Evolutionary conservation across 106 monocot species (phyloP), one percentile per base, ranked within the genome.

Genomic region (Acorus gramineus): DNA sequence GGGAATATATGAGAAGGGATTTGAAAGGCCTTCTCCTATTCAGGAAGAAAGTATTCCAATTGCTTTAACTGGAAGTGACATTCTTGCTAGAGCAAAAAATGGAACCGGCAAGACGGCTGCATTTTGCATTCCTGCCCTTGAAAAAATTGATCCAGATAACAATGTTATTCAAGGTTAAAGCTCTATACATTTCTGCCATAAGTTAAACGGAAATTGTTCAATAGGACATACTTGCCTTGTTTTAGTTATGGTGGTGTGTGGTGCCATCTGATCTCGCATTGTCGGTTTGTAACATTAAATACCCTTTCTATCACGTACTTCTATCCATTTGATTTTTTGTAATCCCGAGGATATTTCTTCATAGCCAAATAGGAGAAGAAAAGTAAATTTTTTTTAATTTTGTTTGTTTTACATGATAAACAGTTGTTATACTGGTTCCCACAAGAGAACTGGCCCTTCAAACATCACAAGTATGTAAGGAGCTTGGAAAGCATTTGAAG

Each of bases 31-130:
- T 59, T 83, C 82, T 62, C 82, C 82, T 44, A 84, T 84, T 63
- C 84, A 84, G 50, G 84, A 84, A 76, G 84, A 84, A 69, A 80
- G 79, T 42, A 84, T 84, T 66, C 79, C 84, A n/a, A 80, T 80
- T 62, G 84, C 76, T 50, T 52, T 84, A 49, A 84, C 83, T 44
- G 82, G 83, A 4, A 72, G 75, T 75, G 83, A 83, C 52, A 79
- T 83, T 52, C 83, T 83, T 67, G 82, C 78, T 13, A 83, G 78
- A 71, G 78, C 82, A 11, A 83, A 83, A 75, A 83, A 83, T 64
- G 82, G 78, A 9, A 83, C 78, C 46, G 82, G 78, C 7, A 83
- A 83, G 47, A 83, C 78, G 8, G 82, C 78, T 54, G 78, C 82
- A 52, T 83, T 83, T 65, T 78, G 75, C 67, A 82, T 82, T 53